These are phyloP conservation scores for Umbelopsis sp. DNA, from an alignment of 192 early-diverging fungal species.

Conservation along the genomic window DNA sequence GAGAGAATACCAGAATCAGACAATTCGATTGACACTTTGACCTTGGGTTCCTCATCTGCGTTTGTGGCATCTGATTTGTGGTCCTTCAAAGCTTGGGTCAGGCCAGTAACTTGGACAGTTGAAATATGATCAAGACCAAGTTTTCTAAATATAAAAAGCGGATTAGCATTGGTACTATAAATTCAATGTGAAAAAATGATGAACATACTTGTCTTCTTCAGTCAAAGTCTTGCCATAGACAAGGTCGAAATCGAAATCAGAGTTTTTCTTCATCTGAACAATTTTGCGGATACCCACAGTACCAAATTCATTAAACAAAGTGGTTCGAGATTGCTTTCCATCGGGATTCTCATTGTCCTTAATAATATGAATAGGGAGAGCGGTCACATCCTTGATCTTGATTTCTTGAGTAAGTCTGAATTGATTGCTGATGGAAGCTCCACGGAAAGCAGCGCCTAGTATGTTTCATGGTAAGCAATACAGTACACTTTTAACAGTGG, in stretches of 20 bases:
- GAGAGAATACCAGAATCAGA: conserved; percentile 76
- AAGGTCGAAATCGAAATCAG: conserved; percentile 79
- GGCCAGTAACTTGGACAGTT: conserved; percentile 64
- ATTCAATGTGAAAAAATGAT: not conserved
- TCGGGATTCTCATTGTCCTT: conserved; percentile 47
- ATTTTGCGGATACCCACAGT: conserved; percentile 81
- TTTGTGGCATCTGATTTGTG: conserved; percentile 56
- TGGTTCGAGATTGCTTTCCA: conserved; percentile 45
- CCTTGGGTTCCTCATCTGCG: conserved; percentile 63
- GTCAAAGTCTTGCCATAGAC: conserved; percentile 51
- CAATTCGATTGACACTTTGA: conserved; percentile 80
- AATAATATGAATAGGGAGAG: conserved; percentile 65
- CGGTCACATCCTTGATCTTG: conserved; percentile 81
- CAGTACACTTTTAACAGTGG: not conserved
- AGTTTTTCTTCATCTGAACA: conserved; percentile 78
- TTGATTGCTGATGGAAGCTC: conserved; percentile 80
- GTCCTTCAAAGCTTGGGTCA: conserved; percentile 69
- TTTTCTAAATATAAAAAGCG: conserved; percentile 19
- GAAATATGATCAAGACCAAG: conserved; percentile 52
- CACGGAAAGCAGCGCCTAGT: conserved; percentile 84
- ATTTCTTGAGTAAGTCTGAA: conserved; percentile 84
- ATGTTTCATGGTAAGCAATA: not conserved
- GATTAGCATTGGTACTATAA: not conserved
- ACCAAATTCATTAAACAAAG: conserved; percentile 67
- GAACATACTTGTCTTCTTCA: conserved; percentile 22